Evolutionary conservation across 345 rosid species (phyloP).

Genomic region (Iberis pinnata): DNA sequence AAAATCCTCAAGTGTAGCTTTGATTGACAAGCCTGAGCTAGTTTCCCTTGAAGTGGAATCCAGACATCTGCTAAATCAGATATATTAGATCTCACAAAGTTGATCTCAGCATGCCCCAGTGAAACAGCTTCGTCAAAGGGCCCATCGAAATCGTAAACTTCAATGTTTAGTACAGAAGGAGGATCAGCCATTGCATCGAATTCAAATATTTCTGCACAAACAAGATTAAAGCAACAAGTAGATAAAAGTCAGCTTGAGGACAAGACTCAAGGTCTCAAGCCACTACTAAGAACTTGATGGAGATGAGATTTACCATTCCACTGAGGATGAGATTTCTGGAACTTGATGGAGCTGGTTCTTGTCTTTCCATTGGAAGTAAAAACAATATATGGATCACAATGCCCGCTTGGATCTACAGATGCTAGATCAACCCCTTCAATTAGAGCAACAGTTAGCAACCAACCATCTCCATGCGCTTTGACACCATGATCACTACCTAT

Average conservation of each 20-base stretch:
- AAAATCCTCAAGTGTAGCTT: conserved; percentile 80
- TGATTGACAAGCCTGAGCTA: conserved; percentile 94
- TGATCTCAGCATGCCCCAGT: conserved; percentile 74
- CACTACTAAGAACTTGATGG: conserved; percentile 11
- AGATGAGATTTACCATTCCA: conserved; percentile 69
- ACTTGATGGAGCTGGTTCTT: conserved; percentile 91
- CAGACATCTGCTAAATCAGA: conserved; percentile 87
- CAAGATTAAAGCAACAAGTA: conserved; percentile 17
- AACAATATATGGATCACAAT: conserved; percentile 88
- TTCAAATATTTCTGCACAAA: conserved; percentile 85
- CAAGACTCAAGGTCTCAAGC: background rate
- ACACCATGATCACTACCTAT: conserved; percentile 91
- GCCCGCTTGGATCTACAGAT: conserved; percentile 84
- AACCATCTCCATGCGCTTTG: conserved; percentile 95
- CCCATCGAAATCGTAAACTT: conserved; percentile 91
- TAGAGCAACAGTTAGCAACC: conserved; percentile 90
- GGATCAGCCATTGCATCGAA: conserved; percentile 98
- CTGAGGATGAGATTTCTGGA: conserved; percentile 73
- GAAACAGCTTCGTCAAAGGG: conserved; percentile 87
- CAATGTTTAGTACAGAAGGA: conserved; percentile 85
- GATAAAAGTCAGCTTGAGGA: background rate
- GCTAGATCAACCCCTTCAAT: conserved; percentile 80
- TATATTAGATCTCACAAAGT: conserved; percentile 76
- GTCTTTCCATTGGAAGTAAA: conserved; percentile 86
- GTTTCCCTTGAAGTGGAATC: conserved; percentile 80